phyloP scores from a whole-genome alignment of 805 yeast species.

The Saturnispora serradocipensis region DNA sequence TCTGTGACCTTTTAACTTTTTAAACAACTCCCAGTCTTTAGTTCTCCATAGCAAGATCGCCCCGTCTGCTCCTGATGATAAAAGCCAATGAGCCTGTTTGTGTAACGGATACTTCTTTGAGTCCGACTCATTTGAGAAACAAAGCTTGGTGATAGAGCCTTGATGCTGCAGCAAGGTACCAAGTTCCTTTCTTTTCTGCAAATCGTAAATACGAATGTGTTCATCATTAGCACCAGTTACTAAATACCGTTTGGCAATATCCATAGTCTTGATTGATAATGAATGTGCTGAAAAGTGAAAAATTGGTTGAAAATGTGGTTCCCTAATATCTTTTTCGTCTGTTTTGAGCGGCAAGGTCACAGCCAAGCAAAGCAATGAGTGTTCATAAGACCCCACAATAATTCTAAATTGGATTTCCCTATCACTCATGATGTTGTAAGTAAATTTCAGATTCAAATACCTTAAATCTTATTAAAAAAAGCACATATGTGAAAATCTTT shows the following conservation, averaged over 20 bases:
- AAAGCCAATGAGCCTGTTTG: conserved; percentile 75
- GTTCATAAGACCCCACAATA: conserved; percentile 93
- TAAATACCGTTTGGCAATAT: conserved; percentile 70
- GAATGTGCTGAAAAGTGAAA: conserved; percentile 96
- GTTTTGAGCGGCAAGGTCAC: conserved; percentile 40
- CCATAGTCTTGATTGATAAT: conserved; percentile 76
- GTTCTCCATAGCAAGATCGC: conserved; percentile 87
- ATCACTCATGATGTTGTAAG: conserved; percentile 1
- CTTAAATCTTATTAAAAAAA: background rate
- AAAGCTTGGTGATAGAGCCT: conserved; percentile 75
- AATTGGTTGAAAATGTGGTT: conserved; percentile 78
- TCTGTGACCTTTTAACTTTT: conserved; percentile 79
- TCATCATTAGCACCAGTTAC: conserved; percentile 96
- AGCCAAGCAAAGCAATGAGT: conserved; percentile 77
- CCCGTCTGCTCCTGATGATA: conserved; percentile 89
- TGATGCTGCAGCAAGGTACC: conserved; percentile 83
- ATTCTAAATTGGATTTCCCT: conserved; percentile 51
- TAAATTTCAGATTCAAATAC: background rate
- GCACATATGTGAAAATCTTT: background rate
- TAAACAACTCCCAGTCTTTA: conserved; percentile 92
- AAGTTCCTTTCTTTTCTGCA: conserved; percentile 86
- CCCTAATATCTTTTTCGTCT: conserved; percentile 22
- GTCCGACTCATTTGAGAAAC: conserved; percentile 48
- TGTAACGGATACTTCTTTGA: conserved; percentile 16
- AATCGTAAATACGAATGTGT: conserved; percentile 86